Evolutionary conservation across 176 grass and related monocot genomes (phyloP).

Genomic region (Aegilops bicornis): DNA sequence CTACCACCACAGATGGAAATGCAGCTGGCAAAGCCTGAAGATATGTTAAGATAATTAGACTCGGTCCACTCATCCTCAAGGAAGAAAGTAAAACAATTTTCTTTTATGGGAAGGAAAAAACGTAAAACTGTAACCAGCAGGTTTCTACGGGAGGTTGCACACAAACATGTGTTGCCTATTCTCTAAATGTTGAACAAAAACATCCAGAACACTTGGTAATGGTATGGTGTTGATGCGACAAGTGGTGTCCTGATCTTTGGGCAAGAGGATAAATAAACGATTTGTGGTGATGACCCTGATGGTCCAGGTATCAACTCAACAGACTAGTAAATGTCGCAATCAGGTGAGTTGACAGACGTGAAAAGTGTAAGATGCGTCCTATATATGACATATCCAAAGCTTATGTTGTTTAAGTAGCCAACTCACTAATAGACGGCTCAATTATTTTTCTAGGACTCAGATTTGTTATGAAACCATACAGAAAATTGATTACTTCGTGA

Average conservation of each 20-base stretch:
- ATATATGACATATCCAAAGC: not conserved
- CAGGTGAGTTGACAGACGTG: not conserved
- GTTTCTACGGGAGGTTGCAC: not conserved
- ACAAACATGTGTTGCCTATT: not conserved
- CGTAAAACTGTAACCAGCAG: not conserved
- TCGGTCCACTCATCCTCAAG: not conserved
- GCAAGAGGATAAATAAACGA: not conserved
- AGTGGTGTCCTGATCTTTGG: not conserved
- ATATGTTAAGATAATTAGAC: conserved; percentile 37
- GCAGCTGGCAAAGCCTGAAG: conserved; percentile 95
- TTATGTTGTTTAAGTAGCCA: not conserved
- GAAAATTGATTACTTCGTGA: not conserved
- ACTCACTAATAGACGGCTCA: not conserved
- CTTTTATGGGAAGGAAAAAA: not conserved
- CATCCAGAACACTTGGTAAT: not conserved
- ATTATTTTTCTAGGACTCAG: not conserved
- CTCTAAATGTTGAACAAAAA: not conserved
- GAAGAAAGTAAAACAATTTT: conserved; percentile 1
- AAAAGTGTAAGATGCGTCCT: not conserved
- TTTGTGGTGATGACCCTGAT: not conserved
- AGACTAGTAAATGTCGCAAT: conserved; percentile 1
- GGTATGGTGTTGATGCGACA: not conserved
- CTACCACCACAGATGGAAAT: conserved; percentile 95
- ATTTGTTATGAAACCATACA: conserved; percentile 19
- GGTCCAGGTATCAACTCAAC: not conserved